Conservation (phyloP, 2,329 filamentous ascomycete species). For the Fusarium decemcellulare region DNA sequence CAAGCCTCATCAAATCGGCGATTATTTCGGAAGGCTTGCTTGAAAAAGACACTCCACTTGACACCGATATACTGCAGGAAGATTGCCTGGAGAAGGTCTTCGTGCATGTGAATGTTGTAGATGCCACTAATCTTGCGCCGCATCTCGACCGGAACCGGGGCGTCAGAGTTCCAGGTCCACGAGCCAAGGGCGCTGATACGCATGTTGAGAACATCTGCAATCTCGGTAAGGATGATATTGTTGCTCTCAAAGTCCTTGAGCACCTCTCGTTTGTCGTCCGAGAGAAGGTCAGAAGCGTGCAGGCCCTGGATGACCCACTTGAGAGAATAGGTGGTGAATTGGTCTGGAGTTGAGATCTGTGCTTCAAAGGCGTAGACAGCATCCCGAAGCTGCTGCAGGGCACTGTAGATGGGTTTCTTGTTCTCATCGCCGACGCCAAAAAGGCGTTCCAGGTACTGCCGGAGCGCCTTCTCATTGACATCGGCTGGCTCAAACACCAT, state of each 20-base stretch:
- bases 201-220: conserved; percentile 68
- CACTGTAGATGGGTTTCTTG: conserved; percentile 43
- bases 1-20: conserved; percentile 53
- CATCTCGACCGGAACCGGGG: conserved; percentile 58
- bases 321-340: conserved; percentile 54
- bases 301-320: conserved; percentile 59
- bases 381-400: conserved; percentile 46
- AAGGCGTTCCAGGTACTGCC: conserved; percentile 56
- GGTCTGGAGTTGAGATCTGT: conserved; percentile 46
- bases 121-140: conserved; percentile 63
- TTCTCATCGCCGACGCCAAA: conserved; percentile 52
- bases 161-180: conserved; percentile 62
- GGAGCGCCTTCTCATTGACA: conserved; percentile 55
- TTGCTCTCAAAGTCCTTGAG: conserved; percentile 61
- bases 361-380: conserved; percentile 51
- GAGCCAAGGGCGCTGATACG: conserved; percentile 58
- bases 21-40: conserved; percentile 51
- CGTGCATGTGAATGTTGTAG: conserved; percentile 66
- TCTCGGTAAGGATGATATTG: conserved; percentile 59
- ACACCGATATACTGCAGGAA: conserved; percentile 66
- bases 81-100: conserved; percentile 65
- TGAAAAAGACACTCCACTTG: conserved; percentile 62
- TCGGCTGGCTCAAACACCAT: conserved; percentile 58
- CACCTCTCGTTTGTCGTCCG: conserved; percentile 57
- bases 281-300: conserved; percentile 59